Evolutionary conservation across 164 flowering plant species (phyloP).

Genomic region (Cinnamomum micranthum): DNA sequence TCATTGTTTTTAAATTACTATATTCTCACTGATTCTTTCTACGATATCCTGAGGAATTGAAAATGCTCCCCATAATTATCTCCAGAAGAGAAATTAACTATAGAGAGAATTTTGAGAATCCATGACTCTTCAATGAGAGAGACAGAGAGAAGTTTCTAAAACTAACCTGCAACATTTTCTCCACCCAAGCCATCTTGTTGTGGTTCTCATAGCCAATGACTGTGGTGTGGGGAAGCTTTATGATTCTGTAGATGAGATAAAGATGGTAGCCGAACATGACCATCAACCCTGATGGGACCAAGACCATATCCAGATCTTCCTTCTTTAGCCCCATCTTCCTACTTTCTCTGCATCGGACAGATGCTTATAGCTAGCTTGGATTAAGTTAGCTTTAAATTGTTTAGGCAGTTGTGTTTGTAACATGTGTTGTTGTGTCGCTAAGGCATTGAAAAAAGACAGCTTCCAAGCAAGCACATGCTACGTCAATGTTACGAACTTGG

Average conservation of each 20-base stretch:
- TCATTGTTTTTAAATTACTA: no score
- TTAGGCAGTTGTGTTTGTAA: neutral
- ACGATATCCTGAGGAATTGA: no score
- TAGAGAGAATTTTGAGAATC: no score
- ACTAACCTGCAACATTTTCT: conserved; percentile 53
- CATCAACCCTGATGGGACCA: conserved; percentile 58
- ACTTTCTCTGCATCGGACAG: conserved; percentile 1
- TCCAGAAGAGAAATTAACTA: no score
- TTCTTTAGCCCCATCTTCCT: conserved; percentile 31
- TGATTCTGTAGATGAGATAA: conserved; percentile 48
- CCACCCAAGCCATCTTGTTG: conserved; percentile 61
- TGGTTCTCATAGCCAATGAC: conserved; percentile 70
- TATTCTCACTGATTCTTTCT: no score
- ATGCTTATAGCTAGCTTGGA: neutral
- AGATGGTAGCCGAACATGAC: conserved; percentile 63
- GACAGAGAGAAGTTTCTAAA: neutral
- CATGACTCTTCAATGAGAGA: neutral
- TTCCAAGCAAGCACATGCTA: conserved; percentile 1
- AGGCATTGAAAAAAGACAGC: neutral
- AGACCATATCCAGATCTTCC: conserved; percentile 48
- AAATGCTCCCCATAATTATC: no score
- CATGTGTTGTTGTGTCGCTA: neutral
- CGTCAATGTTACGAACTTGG: neutral
- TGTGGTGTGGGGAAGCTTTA: conserved; percentile 39
- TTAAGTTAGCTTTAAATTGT: neutral